Conservation (phyloP, 768 basidiomycete species). For the Xanthoconium purpureum region DNA sequence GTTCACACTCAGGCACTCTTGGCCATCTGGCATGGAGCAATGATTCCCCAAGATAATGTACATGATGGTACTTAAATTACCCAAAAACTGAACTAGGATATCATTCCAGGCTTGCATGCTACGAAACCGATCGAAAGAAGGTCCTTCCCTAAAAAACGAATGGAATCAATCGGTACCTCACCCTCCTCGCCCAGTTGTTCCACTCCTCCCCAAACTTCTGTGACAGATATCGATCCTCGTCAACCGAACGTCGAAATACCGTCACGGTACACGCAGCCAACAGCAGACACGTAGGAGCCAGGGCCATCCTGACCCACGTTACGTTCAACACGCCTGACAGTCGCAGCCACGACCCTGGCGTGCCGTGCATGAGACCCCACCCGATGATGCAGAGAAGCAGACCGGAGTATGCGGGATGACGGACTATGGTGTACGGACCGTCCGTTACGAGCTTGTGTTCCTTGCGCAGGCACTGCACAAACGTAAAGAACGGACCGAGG, state of each 20-base stretch:
- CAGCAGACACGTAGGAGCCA: not conserved
- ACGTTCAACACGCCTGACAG: not conserved
- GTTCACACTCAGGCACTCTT: no score
- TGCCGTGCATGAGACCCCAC: not conserved
- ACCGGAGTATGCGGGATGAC: slow-evolving; percentile 29
- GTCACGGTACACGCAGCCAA: not conserved
- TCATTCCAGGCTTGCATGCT: not conserved
- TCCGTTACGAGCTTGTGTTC: slow-evolving; percentile 25
- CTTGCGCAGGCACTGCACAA: slow-evolving; percentile 16
- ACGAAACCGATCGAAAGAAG: not conserved
- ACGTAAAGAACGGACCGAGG: slow-evolving; percentile 23
- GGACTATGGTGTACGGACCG: slow-evolving; percentile 27
- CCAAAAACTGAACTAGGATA: not conserved
- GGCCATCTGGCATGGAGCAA: no score
- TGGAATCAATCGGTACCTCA: slow-evolving; percentile 8
- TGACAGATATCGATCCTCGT: slow-evolving; percentile 20
- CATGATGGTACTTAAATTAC: no score
- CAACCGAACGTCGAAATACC: slow-evolving; percentile 16
- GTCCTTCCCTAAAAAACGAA: not conserved
- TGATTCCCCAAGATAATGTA: no score
- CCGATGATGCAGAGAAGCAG: not conserved
- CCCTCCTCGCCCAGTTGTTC: slow-evolving; percentile 17
- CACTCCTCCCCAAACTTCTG: slow-evolving; percentile 19
- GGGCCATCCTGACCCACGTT: not conserved
- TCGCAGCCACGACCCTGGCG: slow-evolving; percentile 1